These are phyloP conservation scores for Solanum corneliomulleri DNA, from an alignment of 257 asterid genomes.

Conservation along the genomic window DNA sequence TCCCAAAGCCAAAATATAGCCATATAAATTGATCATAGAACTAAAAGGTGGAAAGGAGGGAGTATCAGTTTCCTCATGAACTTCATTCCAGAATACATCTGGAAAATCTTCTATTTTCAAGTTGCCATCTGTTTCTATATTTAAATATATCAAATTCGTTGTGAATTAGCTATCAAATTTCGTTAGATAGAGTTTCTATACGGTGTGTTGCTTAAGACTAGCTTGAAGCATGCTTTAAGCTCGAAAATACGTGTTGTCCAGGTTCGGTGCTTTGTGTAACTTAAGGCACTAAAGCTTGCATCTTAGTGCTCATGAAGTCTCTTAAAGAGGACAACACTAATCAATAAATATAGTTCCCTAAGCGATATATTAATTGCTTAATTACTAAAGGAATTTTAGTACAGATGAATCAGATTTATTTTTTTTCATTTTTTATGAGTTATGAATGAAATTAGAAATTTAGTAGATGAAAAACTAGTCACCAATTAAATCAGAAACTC, in stretches of 20 bases:
- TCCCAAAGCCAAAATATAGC: background rate
- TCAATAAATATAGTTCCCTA: background rate
- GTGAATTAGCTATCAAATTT: background rate
- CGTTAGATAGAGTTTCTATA: background rate
- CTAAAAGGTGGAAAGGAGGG: background rate
- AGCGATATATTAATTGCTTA: background rate
- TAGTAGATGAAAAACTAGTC: background rate
- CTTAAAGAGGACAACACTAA: background rate
- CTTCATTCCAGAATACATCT: background rate
- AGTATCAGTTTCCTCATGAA: background rate
- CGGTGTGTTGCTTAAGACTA: background rate
- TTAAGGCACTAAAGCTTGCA: background rate
- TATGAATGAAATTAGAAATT: background rate
- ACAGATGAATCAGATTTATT: background rate
- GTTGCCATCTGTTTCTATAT: background rate
- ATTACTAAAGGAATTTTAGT: background rate
- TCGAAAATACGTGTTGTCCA: background rate
- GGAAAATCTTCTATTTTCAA: background rate
- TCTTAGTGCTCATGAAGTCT: background rate
- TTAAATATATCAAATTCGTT: background rate
- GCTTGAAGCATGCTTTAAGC: background rate
- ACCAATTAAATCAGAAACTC: background rate
- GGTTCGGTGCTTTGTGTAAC: background rate
- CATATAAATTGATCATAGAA: background rate
- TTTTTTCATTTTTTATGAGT: background rate